Conservation (phyloP, 2,329 filamentous ascomycete genomes). For the Xylaria arbuscula region DNA sequence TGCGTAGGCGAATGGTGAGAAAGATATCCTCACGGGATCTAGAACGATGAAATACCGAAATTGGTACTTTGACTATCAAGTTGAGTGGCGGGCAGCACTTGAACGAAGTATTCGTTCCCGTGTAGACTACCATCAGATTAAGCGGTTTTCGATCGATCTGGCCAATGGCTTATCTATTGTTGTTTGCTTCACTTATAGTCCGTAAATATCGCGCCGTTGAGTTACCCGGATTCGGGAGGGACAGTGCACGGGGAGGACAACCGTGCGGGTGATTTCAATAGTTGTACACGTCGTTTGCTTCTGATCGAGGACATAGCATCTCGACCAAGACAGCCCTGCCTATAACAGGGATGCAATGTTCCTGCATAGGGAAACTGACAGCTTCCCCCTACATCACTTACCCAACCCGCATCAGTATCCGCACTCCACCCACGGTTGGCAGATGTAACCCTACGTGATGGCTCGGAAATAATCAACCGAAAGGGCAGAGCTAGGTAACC, state of each 20-base stretch:
- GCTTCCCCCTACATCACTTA: not conserved
- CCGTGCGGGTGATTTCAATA: conserved; percentile 7
- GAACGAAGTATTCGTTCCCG: not conserved
- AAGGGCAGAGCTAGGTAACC: not conserved
- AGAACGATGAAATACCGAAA: not conserved
- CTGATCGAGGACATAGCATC: not conserved
- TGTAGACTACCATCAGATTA: not conserved
- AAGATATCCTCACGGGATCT: not conserved
- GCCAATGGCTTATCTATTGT: not conserved
- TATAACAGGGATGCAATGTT: not conserved
- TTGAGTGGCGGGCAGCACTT: not conserved
- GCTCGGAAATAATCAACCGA: not conserved
- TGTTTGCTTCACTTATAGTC: not conserved
- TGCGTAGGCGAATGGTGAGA: conserved; percentile 1
- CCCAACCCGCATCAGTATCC: not conserved
- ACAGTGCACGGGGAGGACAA: conserved; percentile 7
- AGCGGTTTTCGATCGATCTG: not conserved
- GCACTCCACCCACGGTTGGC: not conserved
- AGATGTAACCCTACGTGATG: conserved; percentile 9
- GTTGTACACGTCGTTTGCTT: conserved; percentile 2
- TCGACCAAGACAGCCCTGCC: not conserved
- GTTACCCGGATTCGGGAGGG: not conserved
- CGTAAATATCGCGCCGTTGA: not conserved
- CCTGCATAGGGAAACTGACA: not conserved
- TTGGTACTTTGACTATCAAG: not conserved